Evolutionary conservation across 106 monocot species (phyloP).

Genomic region (Narthecium ossifragum): DNA sequence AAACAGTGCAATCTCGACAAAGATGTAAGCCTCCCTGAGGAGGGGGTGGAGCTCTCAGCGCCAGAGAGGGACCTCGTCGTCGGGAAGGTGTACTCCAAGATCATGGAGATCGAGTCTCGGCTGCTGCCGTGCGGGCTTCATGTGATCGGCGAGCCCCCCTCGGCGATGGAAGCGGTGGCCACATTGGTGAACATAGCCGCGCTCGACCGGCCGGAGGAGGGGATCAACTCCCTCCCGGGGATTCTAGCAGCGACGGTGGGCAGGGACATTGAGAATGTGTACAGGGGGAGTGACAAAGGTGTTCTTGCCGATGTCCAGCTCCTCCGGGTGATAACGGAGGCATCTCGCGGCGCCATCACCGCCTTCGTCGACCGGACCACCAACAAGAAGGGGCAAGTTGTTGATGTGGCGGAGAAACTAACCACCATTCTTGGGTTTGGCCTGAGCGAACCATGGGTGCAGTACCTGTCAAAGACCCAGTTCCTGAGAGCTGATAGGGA

Average conservation of each 20-base stretch:
- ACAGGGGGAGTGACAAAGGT: constrained; percentile 71
- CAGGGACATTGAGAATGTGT: constrained; percentile 67
- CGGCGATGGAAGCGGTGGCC: constrained; percentile 68
- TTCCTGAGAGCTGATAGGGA: constrained; percentile 73
- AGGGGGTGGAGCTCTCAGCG: constrained; percentile 38
- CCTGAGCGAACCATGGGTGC: constrained; percentile 61
- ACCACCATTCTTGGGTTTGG: constrained; percentile 73
- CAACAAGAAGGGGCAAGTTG: constrained; percentile 68
- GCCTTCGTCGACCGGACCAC: constrained; percentile 64
- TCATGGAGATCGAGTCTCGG: constrained; percentile 86
- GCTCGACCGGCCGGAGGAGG: constrained; percentile 66
- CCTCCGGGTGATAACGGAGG: constrained; percentile 58
- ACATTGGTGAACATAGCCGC: constrained; percentile 81
- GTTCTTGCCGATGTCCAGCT: constrained; percentile 66
- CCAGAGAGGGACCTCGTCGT: constrained; percentile 56
- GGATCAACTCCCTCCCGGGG: constrained; percentile 54
- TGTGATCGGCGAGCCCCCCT: constrained; percentile 78
- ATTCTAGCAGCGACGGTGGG: constrained; percentile 67
- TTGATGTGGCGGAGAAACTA: constrained; percentile 58
- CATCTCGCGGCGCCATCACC: constrained; percentile 55
- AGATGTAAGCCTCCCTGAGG: constrained; percentile 61
- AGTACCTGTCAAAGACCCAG: constrained; percentile 66
- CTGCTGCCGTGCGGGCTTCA: constrained; percentile 77
- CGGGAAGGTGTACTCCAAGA: constrained; percentile 79
- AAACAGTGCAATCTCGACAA: constrained; percentile 84